Conservation (phyloP, 768 basidiomycete genomes). For the Pseudohyphozyma bogoriensis region DNA sequence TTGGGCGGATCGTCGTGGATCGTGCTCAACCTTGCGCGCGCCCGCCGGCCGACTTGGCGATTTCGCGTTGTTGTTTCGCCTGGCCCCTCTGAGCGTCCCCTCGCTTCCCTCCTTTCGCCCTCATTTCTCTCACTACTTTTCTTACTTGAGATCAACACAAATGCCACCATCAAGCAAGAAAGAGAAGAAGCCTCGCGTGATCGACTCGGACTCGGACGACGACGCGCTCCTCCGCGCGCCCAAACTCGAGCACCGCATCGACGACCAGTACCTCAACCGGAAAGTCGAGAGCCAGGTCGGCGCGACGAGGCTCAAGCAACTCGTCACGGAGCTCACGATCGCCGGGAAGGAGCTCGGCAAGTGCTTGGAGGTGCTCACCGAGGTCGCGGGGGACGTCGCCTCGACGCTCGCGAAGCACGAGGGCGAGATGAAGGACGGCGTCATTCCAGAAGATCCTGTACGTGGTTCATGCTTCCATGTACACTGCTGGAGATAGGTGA, state of each 20-base stretch:
- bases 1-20: not conserved
- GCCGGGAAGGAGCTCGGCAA: not conserved
- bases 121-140: not conserved
- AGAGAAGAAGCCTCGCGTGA: not conserved
- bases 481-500: not conserved
- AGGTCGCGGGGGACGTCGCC: slow-evolving; percentile 27
- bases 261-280: slow-evolving; percentile 15
- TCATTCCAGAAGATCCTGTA: slow-evolving; percentile 7
- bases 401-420: slow-evolving; percentile 7
- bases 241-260: not conserved
- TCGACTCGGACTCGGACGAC: not conserved
- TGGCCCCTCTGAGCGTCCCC: no score
- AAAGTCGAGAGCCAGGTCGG: slow-evolving; percentile 14
- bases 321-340: not conserved
- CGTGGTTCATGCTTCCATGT: not conserved
- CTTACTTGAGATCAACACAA: not conserved
- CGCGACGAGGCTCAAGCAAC: not conserved
- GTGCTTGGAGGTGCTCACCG: slow-evolving; percentile 4
- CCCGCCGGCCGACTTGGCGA: no score
- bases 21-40: not conserved
- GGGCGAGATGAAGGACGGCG: slow-evolving; percentile 9
- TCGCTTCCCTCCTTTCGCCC: not conserved
- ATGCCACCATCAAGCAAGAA: not conserved
- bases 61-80: no score
- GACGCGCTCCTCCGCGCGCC: not conserved